Percentiles rank a stretch among this genome's conserved stretches.
phyloP scores from a whole-genome alignment of 345 rosid species.

The Pelargonium nanum region DNA sequence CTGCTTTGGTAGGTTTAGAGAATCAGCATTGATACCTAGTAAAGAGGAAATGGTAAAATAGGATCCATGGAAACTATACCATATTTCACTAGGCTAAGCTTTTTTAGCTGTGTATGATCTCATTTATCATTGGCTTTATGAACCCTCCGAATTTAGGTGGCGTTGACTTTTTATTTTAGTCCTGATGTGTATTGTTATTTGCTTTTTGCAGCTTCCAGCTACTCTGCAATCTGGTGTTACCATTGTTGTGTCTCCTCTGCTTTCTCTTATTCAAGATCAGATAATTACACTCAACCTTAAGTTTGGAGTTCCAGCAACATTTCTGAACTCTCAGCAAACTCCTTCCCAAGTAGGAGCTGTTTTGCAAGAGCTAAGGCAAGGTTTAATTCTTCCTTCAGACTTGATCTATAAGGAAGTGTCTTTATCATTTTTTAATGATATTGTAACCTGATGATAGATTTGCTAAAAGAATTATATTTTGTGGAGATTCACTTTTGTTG shows the following conservation, averaged over 20 bases:
- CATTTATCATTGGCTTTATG: background rate
- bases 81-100: background rate
- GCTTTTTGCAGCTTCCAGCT: constrained; percentile 62
- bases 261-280: constrained; percentile 90
- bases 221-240: constrained; percentile 78
- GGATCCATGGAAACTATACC: too few relatives aligned
- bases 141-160: background rate
- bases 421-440: background rate
- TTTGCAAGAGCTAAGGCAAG: constrained; percentile 77
- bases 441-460: background rate
- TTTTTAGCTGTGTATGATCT: background rate
- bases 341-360: constrained; percentile 67
- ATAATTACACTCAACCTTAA: constrained; percentile 66
- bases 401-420: background rate
- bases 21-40: too few relatives aligned
- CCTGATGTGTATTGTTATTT: constrained; percentile 3
- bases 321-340: constrained; percentile 84
- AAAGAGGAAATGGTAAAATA: too few relatives aligned
- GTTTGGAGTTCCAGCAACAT: constrained; percentile 75
- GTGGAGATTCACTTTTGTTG: background rate
- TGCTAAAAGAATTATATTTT: background rate
- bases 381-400: constrained; percentile 5
- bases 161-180: background rate
- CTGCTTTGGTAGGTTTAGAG: too few relatives aligned
- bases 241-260: constrained; percentile 72